Percentiles rank a stretch among this genome's conserved stretches.
phyloP scores from a whole-genome alignment of 169 alveolate genomes.

The Prorocentrum cordatum region DNA sequence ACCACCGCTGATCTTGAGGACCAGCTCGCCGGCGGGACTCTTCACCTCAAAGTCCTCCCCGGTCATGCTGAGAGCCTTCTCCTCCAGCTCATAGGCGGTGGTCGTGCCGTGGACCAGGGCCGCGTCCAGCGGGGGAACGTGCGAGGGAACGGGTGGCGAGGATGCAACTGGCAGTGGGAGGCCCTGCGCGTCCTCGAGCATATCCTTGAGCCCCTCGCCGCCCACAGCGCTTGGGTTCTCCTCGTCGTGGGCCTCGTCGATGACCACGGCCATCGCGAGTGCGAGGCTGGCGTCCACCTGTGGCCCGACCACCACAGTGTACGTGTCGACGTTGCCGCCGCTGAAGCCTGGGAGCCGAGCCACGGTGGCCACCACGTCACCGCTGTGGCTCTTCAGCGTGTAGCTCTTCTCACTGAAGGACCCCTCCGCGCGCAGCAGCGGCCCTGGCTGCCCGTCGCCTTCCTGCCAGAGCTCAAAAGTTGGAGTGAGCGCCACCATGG shows the following conservation, averaged over 20 bases:
- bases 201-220: not conserved
- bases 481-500: constrained; percentile 34
- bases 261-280: constrained; percentile 46
- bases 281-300: constrained; percentile 27
- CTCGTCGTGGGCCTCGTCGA: constrained; percentile 46
- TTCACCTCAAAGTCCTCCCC: constrained; percentile 52
- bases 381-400: not conserved
- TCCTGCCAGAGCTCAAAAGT: constrained; percentile 37
- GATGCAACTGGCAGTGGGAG: constrained; percentile 28
- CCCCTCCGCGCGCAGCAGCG: constrained; percentile 40
- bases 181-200: constrained; percentile 53
- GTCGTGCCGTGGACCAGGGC: constrained; percentile 15
- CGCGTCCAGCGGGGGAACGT: constrained; percentile 9
- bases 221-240: constrained; percentile 7
- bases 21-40: constrained; percentile 30
- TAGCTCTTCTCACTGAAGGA: constrained; percentile 54
- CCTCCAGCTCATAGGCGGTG: constrained; percentile 37
- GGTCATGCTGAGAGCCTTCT: constrained; percentile 10
- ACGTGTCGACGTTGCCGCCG: not conserved
- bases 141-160: not conserved
- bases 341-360: constrained; percentile 21
- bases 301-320: not conserved
- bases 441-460: constrained; percentile 20
- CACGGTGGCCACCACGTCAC: constrained; percentile 35
- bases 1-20: constrained; percentile 14